Conservation (phyloP, 768 basidiomycete species). For the Chalciporus sphaerocephalus region DNA sequence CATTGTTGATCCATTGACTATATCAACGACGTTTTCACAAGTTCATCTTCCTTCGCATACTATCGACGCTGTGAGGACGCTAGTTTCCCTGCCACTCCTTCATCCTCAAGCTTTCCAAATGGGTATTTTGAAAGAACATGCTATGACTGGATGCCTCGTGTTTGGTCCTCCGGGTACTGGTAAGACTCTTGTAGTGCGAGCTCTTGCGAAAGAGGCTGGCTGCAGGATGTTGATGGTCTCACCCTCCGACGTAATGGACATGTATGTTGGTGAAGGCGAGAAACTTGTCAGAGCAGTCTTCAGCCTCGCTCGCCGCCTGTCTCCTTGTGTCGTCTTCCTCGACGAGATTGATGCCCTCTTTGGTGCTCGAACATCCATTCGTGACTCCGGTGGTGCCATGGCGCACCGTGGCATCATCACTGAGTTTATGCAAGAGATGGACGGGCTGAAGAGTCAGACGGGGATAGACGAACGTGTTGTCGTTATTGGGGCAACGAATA, state of each 20-base stretch:
- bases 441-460: constrained; percentile 66
- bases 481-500: constrained; percentile 91
- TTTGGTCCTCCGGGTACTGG: constrained; percentile 95
- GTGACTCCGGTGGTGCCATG: constrained; percentile 72
- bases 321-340: constrained; percentile 90
- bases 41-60: constrained; percentile 87
- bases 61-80: constrained; percentile 86
- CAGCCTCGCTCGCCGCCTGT: constrained; percentile 75
- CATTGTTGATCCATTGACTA: constrained; percentile 88
- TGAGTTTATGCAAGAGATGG: constrained; percentile 97
- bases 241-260: constrained; percentile 94
- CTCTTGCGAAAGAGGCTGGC: constrained; percentile 89
- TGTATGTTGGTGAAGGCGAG: constrained; percentile 90
- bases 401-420: constrained; percentile 87
- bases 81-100: constrained; percentile 84
- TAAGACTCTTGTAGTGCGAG: constrained; percentile 85
- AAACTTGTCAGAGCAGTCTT: constrained; percentile 89
- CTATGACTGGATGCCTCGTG: constrained; percentile 85
- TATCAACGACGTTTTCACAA: constrained; percentile 80
- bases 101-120: constrained; percentile 83
- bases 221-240: constrained; percentile 89
- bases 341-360: constrained; percentile 95
- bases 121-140: constrained; percentile 87
- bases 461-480: constrained; percentile 72
- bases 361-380: constrained; percentile 73